These are phyloP conservation scores for Scheffersomyces lignosus DNA, from an alignment of 805 yeast species.

Conservation along the genomic window DNA sequence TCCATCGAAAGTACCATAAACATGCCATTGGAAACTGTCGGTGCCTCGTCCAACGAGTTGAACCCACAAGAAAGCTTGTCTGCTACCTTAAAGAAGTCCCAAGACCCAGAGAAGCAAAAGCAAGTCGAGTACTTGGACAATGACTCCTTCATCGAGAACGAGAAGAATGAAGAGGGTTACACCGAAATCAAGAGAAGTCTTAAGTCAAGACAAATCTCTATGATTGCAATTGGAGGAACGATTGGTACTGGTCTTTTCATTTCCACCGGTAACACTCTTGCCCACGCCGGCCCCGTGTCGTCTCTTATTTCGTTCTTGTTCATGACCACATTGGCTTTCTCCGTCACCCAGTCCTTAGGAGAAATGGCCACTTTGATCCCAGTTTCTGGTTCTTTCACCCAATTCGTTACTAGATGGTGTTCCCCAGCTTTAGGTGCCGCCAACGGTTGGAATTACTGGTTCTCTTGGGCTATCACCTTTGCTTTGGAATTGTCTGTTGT, in stretches of 20 bases:
- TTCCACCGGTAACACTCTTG: conserved; percentile 56
- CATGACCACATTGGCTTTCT: conserved; percentile 64
- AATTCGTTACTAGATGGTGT: conserved; percentile 65
- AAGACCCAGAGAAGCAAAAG: conserved; percentile 13
- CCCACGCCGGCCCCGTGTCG: conserved; percentile 67
- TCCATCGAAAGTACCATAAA: no score
- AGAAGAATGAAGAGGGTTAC: conserved; percentile 5
- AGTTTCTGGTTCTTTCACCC: conserved; percentile 66
- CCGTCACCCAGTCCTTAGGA: conserved; percentile 71
- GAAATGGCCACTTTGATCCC: conserved; percentile 83
- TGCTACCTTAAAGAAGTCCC: no score
- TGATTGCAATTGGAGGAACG: conserved; percentile 80
- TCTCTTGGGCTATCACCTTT: conserved; percentile 75
- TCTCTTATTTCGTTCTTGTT: conserved; percentile 63
- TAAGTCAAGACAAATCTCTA: conserved; percentile 66
- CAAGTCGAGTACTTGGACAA: conserved; percentile 19
- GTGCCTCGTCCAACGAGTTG: no score
- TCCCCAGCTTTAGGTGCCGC: conserved; percentile 75
- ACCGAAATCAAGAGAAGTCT: conserved; percentile 55
- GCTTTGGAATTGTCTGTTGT: conserved; percentile 73
- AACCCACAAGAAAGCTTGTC: no score
- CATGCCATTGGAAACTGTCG: no score
- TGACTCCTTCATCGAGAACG: conserved; percentile 8
- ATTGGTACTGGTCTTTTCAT: conserved; percentile 79
- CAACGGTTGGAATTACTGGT: conserved; percentile 74